Base-by-base conservation (phyloP, 2,329 filamentous ascomycete species). In the Didymella glomerata region DNA sequence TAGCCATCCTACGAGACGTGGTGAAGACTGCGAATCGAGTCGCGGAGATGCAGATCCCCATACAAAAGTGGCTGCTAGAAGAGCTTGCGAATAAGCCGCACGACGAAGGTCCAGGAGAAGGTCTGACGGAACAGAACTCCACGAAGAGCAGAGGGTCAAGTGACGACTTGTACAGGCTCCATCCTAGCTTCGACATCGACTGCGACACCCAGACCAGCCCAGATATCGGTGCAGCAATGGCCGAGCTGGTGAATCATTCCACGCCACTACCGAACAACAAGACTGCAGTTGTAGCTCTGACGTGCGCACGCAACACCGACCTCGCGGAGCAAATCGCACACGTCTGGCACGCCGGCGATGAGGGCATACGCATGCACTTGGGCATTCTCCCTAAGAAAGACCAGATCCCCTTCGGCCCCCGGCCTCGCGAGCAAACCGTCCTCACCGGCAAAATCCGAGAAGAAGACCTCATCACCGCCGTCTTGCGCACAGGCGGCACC, bases 41-140 rank as follows among this genome's bases (percentile, higher is more conserved):
- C 8, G 66, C 66, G 11, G 64, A 67, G 42, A 68, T 69, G 66
- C 66, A 68, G 24, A 66, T 68, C 6, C 66, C 67, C 2, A 57
- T 67, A 28, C 62, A 68, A 18, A 46, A 52, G 16, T 68, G 62
- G 66, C 51, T 70, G 10, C 27, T 63, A 27, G 57, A 67, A 51
- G 66, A 68, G 41, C 49, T 70, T 28, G 55, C 66, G 42, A 60
- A 67, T 20, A 51, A 59, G 22, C 55, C 66, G 4, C 66, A 68
- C 48, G 65, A 70, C 51, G 65, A 65, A 55, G 67, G 64, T 1
- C 57, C 60, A 28, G 62, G 58, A 14, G 60, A 64, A 25, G 60
- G 57, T 6, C 1, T 64, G 9, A 65, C 62, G 10, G 41, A 36
- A 22, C 57, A 61, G 13, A 68, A 68, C 22, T 56, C 64, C 5